A percentile compares a stretch with the other conserved stretches of the same genome.
phyloP scores from a whole-genome alignment of 2,329 filamentous ascomycete genomes.

The Hymenotorrendiella dingleyae region DNA sequence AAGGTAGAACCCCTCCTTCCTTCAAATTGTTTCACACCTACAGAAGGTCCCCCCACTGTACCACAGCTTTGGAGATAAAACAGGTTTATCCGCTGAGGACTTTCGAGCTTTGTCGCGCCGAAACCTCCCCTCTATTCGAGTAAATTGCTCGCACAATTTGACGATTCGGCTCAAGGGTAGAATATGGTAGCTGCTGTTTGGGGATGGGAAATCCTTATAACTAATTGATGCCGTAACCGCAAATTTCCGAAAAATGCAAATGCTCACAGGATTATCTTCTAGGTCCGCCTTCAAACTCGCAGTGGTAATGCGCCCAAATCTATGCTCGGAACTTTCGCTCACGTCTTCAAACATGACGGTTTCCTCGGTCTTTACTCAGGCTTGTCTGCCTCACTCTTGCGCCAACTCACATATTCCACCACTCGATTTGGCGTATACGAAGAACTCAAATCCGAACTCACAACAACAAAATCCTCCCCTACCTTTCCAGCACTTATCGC shows the following conservation, averaged over 20 bases:
- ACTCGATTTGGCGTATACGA: conserved; percentile 97
- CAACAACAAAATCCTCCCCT: conserved; percentile 47
- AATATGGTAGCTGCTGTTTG: too few species aligned
- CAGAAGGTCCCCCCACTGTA: too few species aligned
- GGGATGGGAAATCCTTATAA: too few species aligned
- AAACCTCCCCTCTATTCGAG: too few species aligned
- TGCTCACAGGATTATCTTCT: conserved; percentile 6
- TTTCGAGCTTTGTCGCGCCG: too few species aligned
- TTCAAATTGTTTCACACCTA: too few species aligned
- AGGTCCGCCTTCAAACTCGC: conserved; percentile 87
- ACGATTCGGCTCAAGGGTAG: too few species aligned
- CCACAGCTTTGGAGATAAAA: too few species aligned
- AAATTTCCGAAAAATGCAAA: conserved; percentile 1
- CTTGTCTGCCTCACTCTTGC: conserved; percentile 85
- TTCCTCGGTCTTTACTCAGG: conserved; percentile 80
- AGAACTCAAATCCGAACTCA: conserved; percentile 71
- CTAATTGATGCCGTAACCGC: conserved; percentile 3
- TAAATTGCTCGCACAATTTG: too few species aligned
- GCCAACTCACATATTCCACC: conserved; percentile 93
- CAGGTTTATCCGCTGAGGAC: too few species aligned
- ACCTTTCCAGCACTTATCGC: conserved; percentile 72
- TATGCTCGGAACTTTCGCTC: conserved; percentile 80
- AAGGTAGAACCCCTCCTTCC: conserved; percentile 20
- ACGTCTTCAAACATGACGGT: conserved; percentile 73
- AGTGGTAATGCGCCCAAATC: conserved; percentile 66